Percentiles rank a stretch among this genome's conserved stretches.
Evolutionary conservation across 345 rosid genomes (phyloP).

Genomic region (Salix exigua): DNA sequence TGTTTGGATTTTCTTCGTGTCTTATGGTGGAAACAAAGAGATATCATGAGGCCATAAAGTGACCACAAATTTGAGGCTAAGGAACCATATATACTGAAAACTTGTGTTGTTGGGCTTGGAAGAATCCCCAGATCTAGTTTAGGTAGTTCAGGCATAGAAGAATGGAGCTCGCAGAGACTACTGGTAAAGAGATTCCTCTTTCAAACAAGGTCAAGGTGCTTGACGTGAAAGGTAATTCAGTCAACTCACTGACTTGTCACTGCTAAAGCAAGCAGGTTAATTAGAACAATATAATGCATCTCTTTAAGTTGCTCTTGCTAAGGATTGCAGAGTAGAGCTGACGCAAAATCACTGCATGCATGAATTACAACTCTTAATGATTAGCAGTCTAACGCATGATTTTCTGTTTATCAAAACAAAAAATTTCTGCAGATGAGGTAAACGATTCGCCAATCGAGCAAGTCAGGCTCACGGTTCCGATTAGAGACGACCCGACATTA

Average conservation of each 20-base stretch:
- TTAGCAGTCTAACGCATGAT: not conserved
- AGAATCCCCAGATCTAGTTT: not conserved
- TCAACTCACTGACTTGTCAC: too few species aligned
- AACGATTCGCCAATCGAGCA: slow-evolving; percentile 35
- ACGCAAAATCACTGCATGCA: not conserved
- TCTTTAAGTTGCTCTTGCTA: not conserved
- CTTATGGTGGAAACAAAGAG: not conserved
- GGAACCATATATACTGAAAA: too few species aligned
- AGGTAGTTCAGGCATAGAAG: not conserved
- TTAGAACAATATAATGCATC: not conserved
- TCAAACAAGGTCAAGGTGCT: not conserved
- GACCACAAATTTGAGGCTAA: not conserved
- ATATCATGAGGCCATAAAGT: too few species aligned
- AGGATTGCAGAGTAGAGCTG: not conserved
- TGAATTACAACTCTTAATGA: not conserved
- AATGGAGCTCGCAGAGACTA: not conserved
- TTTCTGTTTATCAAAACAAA: too few species aligned
- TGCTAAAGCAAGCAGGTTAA: not conserved
- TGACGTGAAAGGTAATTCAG: slow-evolving; percentile 11
- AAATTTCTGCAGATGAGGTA: not conserved
- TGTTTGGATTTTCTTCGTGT: not conserved
- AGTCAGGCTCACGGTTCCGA: slow-evolving; percentile 41
- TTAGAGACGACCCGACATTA: slow-evolving; percentile 41
- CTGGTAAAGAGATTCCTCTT: not conserved
- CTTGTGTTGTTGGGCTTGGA: too few species aligned